These are phyloP conservation scores for Pulveroboletus sp. DNA, from an alignment of 768 basidiomycete species.

Conservation along the genomic window DNA sequence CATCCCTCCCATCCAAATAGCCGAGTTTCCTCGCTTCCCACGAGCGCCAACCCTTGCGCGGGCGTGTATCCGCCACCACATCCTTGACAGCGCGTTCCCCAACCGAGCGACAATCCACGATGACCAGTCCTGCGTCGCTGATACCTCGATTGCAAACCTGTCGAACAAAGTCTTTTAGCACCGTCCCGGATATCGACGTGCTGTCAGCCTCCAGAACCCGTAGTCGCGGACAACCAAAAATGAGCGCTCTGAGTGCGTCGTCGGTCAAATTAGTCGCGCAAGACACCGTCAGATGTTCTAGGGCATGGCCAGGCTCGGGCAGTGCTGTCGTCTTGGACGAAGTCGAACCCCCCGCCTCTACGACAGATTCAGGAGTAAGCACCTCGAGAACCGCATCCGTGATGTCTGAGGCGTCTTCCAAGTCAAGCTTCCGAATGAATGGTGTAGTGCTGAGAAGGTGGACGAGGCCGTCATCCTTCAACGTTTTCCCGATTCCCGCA, in stretches of 20 bases:
- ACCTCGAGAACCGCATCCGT: constrained; percentile 65
- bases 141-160: constrained; percentile 44
- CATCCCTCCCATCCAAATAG: constrained; percentile 68
- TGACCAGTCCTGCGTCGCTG: constrained; percentile 53
- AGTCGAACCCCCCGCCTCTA: constrained; percentile 3
- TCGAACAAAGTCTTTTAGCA: constrained; percentile 65
- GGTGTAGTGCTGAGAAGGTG: constrained; percentile 66
- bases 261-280: constrained; percentile 61
- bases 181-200: constrained; percentile 59
- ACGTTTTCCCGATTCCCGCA: constrained; percentile 63
- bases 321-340: constrained; percentile 14
- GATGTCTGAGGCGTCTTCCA: constrained; percentile 78
- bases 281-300: constrained; percentile 72
- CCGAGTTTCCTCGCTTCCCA: constrained; percentile 64
- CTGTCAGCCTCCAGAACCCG: constrained; percentile 73
- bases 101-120: constrained; percentile 72
- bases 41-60: constrained; percentile 69
- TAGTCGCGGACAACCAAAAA: constrained; percentile 58
- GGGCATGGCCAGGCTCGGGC: constrained; percentile 53
- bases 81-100: constrained; percentile 61
- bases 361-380: constrained; percentile 46
- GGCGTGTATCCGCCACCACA: constrained; percentile 51
- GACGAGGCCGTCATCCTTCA: constrained; percentile 72
- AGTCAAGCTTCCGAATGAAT: constrained; percentile 66
- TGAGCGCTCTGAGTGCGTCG: constrained; percentile 57